These are phyloP conservation scores for Solanum sejunctum DNA, from an alignment of 257 asterid genomes.

Conservation along the genomic window DNA sequence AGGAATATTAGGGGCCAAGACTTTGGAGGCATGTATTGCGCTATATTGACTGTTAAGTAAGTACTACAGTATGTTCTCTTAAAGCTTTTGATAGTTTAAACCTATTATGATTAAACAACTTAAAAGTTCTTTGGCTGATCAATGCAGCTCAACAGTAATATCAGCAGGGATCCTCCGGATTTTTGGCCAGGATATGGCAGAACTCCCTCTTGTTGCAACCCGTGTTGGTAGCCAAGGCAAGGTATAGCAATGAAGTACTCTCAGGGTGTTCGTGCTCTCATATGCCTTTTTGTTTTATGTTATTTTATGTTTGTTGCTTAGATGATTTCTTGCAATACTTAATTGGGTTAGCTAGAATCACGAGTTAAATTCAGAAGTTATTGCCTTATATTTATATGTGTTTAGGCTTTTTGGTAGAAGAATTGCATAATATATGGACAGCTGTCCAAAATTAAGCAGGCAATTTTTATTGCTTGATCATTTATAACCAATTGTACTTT, in stretches of 20 bases:
- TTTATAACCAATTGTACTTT: not conserved
- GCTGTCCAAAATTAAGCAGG: not conserved
- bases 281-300: not conserved
- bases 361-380: not conserved
- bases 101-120: not conserved
- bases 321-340: not conserved
- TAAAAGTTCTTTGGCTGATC: constrained; percentile 6
- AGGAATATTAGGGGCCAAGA: constrained; percentile 95
- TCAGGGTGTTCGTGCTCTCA: not conserved
- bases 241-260: constrained; percentile 27
- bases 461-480: not conserved
- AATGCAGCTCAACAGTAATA: constrained; percentile 81
- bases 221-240: constrained; percentile 65
- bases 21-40: constrained; percentile 94
- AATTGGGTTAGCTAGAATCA: not conserved
- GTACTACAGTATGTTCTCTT: not conserved
- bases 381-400: not conserved
- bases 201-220: constrained; percentile 94
- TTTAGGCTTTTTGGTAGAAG: not conserved
- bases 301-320: not conserved
- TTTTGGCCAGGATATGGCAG: constrained; percentile 89
- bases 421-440: not conserved
- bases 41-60: constrained; percentile 81
- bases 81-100: not conserved
- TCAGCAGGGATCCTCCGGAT: constrained; percentile 88